Conservation (phyloP, 768 basidiomycete species). For the Amanita inopinata region DNA sequence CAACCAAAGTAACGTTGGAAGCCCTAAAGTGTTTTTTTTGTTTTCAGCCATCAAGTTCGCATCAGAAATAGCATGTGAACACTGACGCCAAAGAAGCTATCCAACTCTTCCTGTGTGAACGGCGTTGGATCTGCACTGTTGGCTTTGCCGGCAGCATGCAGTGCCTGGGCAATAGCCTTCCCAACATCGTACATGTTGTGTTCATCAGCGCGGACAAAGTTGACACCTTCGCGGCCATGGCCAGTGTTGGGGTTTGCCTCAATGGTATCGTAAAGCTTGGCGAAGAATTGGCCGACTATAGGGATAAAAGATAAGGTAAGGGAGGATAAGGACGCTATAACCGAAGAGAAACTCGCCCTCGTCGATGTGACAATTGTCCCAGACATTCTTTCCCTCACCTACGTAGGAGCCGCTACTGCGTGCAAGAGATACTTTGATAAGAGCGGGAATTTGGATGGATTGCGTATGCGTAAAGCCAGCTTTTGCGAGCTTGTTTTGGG, state of each 20-base stretch:
- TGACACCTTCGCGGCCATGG: slow-evolving; percentile 43
- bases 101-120: slow-evolving; percentile 36
- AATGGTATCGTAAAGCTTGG: slow-evolving; percentile 31
- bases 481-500: slow-evolving; percentile 36
- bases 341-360: slow-evolving; percentile 28
- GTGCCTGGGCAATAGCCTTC: slow-evolving; percentile 26
- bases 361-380: slow-evolving; percentile 46
- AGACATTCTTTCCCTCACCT: slow-evolving; percentile 48
- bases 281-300: slow-evolving; percentile 35
- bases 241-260: slow-evolving; percentile 18
- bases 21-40: background rate
- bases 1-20: slow-evolving; percentile 21
- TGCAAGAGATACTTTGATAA: slow-evolving; percentile 34
- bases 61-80: background rate
- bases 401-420: slow-evolving; percentile 45
- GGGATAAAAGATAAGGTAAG: background rate
- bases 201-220: slow-evolving; percentile 45
- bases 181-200: slow-evolving; percentile 33
- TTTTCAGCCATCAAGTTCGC: background rate
- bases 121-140: slow-evolving; percentile 30
- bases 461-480: slow-evolving; percentile 41
- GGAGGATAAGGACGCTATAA: too few relatives aligned
- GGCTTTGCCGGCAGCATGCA: slow-evolving; percentile 30
- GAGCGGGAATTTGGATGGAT: slow-evolving; percentile 41
- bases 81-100: slow-evolving; percentile 28